Evolutionary conservation across 2,329 filamentous ascomycete species (phyloP), one percentile per base, ranked within the genome.

Genomic region (Hypoxylon sp.): DNA sequence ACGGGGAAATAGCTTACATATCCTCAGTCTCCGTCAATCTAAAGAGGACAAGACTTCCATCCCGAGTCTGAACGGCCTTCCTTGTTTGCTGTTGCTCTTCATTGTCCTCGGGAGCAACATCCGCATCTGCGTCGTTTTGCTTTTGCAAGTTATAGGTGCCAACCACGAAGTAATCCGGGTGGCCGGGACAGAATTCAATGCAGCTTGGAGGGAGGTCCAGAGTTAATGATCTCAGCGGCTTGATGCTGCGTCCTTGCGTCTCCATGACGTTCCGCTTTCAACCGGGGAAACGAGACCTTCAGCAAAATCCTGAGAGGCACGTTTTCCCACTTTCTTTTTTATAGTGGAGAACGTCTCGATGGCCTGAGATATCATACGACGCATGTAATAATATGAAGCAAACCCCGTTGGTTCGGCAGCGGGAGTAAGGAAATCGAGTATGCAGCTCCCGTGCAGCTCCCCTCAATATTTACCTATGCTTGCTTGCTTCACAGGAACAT

Each of bases 141-240:
- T 85, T 85, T 69, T 93, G 83, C 29, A 97, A 85, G 69, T 91
- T 88, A 79, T 98, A 98, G 1, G 94, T 97, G 42, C 94, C 95
- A 52, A 97, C 87, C 0, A 97, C 84, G 72, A 97, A 90, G 75
- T 91, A 88, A 0, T 89, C 81, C 0, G 88, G 87, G 64, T 88
- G 77, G 0, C 80, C 78, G 0, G 89, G 89, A 70, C 88, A 92
- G 74, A 94, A 93, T 67, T 92, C 89, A n/a, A 94, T 84, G 76
- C 92, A 94, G 75, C 92, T 93, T 1, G 92, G 92, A 3, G 92
- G 92, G 0, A 92, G 82, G 57, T 92, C 87, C 19, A 93, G 81
- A 3, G 78, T 83, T 31, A 87, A 75, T 2, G 87, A 87, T 54
- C 80, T 77, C 32, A 85, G 77, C 6, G 87, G 86, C 7, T 74